Evolutionary conservation across 805 yeast genomes (phyloP).

Genomic region (Candida ulmi): DNA sequence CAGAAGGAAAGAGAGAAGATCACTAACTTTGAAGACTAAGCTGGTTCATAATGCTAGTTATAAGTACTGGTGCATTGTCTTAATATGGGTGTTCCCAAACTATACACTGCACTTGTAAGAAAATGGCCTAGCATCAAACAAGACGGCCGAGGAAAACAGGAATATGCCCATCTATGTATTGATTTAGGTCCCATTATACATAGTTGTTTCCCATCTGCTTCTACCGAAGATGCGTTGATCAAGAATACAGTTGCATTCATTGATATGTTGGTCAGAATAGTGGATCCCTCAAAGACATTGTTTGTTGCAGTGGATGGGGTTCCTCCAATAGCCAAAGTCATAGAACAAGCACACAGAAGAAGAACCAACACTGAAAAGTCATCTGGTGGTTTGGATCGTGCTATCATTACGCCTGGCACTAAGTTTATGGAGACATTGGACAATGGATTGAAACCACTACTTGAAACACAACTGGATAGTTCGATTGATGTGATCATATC

Average conservation of each 20-base stretch:
- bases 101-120: conserved; percentile 8
- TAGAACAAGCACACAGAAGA: conserved; percentile 89
- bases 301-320: conserved; percentile 97
- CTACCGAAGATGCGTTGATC: conserved; percentile 66
- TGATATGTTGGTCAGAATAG: conserved; percentile 73
- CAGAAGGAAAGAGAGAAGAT: too few species aligned
- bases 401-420: conserved; percentile 92
- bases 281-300: conserved; percentile 69
- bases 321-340: conserved; percentile 95
- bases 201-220: conserved; percentile 69
- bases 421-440: conserved; percentile 85
- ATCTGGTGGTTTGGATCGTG: conserved; percentile 71
- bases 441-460: conserved; percentile 44
- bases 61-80: too few species aligned
- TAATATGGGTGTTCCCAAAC: conserved; percentile 11
- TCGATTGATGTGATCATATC: conserved; percentile 67
- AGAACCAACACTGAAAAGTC: conserved; percentile 74
- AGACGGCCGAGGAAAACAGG: conserved; percentile 22
- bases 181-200: conserved; percentile 95
- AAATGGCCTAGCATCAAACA: conserved; percentile 7
- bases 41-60: too few species aligned
- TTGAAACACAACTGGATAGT: conserved; percentile 54
- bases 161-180: conserved; percentile 82
- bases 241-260: conserved; percentile 77
- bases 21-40: too few species aligned